Conservation (phyloP, 257 asterid species). For the Primulina huaijiensis region DNA sequence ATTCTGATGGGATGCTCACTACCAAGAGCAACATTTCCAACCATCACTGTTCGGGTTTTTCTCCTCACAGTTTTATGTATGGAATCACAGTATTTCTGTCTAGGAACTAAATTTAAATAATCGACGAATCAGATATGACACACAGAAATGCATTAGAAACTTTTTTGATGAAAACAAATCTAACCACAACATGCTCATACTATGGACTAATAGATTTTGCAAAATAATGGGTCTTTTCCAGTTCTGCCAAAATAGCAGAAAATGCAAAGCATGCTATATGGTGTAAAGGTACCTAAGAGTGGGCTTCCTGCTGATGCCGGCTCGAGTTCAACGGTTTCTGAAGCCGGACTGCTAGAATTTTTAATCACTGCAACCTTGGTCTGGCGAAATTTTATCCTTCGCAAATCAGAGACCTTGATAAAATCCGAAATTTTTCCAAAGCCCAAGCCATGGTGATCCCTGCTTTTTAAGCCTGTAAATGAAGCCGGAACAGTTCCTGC, state of each 20-base stretch:
- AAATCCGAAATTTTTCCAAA: constrained; percentile 65
- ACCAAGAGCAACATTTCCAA: constrained; percentile 94
- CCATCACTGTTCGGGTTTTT: constrained; percentile 92
- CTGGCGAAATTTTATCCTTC: constrained; percentile 63
- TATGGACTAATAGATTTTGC: background rate
- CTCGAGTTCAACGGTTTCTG: constrained; percentile 84
- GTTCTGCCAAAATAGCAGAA: background rate
- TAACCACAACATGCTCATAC: background rate
- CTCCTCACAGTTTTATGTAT: constrained; percentile 84
- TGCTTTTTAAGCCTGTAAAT: constrained; percentile 63
- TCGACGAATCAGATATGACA: constrained; percentile 20
- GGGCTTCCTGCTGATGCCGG: constrained; percentile 95
- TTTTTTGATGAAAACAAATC: background rate
- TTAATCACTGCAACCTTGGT: constrained; percentile 60
- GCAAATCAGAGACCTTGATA: constrained; percentile 59
- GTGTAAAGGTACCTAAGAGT: constrained; percentile 59
- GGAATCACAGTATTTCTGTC: constrained; percentile 92
- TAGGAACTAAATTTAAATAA: constrained; percentile 61
- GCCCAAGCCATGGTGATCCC: constrained; percentile 55
- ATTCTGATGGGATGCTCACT: constrained; percentile 95
- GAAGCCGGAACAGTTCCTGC: constrained; percentile 83
- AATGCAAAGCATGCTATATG: background rate
- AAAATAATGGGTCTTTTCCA: background rate
- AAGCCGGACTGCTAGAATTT: constrained; percentile 60
- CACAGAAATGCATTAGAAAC: background rate